phyloP scores from a whole-genome alignment of 257 asterid species.

The Nicotiana otophora region DNA sequence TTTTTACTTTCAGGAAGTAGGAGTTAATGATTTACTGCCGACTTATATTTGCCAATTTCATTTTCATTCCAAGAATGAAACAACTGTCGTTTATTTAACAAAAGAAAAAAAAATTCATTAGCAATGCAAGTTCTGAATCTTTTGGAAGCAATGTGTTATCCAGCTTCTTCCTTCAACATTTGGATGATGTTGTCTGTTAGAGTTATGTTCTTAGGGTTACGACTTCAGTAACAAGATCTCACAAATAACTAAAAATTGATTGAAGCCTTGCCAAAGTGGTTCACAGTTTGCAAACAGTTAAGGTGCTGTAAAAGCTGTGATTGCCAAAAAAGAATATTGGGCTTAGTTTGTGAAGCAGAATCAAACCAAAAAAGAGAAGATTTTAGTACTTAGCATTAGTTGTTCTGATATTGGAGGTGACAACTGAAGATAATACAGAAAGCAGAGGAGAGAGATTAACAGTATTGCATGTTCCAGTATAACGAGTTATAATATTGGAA shows the following conservation, averaged over 20 bases:
- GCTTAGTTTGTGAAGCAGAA: slow-evolving; percentile 1
- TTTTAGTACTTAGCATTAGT: background rate
- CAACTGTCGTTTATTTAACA: background rate
- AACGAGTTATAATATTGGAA: background rate
- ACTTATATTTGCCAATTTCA: background rate
- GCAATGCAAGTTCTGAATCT: background rate
- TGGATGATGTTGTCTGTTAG: slow-evolving; percentile 6
- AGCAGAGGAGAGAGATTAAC: background rate
- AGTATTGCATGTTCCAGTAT: background rate
- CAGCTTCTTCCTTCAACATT: background rate
- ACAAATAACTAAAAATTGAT: background rate
- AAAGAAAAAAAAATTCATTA: background rate
- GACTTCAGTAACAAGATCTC: background rate
- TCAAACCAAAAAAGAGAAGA: background rate
- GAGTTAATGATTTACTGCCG: background rate
- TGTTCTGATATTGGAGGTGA: background rate
- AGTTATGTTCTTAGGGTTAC: background rate
- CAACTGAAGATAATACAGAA: background rate
- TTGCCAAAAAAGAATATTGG: background rate
- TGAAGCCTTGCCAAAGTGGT: background rate
- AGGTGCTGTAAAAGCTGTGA: background rate
- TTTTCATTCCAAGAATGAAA: background rate
- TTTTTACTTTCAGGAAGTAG: background rate
- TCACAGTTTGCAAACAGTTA: background rate
- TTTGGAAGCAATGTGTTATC: background rate